A percentile compares a stretch with the other conserved stretches of the same genome.
Conservation (phyloP, 148 eudicot species). For the Rhododendron ferrugineum region DNA sequence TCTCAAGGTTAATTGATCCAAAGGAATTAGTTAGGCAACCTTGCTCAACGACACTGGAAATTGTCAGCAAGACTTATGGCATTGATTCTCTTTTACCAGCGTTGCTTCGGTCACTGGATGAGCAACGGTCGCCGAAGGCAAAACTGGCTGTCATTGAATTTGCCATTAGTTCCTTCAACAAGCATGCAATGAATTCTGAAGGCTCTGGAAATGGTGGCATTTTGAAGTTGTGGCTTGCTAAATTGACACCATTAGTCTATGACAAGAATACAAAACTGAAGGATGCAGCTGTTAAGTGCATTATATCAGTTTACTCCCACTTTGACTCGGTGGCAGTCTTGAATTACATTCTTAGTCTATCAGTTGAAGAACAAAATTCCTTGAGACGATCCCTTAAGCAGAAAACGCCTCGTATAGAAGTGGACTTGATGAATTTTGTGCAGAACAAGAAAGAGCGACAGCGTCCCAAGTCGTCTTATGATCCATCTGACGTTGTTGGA, state of each 20-base stretch:
- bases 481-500: conserved; percentile 77
- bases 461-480: conserved; percentile 75
- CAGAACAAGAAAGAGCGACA: conserved; percentile 87
- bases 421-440: conserved; percentile 87
- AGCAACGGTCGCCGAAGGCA: conserved; percentile 97
- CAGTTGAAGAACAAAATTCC: conserved; percentile 93
- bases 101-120: conserved; percentile 93
- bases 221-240: conserved; percentile 90
- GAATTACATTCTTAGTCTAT: conserved; percentile 79
- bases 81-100: conserved; percentile 91
- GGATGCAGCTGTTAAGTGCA: conserved; percentile 88
- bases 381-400: conserved; percentile 92
- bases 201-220: conserved; percentile 80
- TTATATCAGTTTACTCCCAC: conserved; percentile 85
- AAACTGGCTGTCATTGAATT: conserved; percentile 95
- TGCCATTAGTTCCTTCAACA: conserved; percentile 83
- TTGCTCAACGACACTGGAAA: conserved; percentile 76
- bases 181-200: conserved; percentile 66
- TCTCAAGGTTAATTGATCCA: conserved; percentile 90
- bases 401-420: conserved; percentile 97
- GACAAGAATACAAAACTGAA: conserved; percentile 92
- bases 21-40: conserved; percentile 95
- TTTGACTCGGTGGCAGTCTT: conserved; percentile 82
- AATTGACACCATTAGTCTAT: conserved; percentile 78
- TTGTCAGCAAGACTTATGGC: conserved; percentile 90